Conservation (phyloP, 352 stramenopile species). For the Globisporangium middletonii region DNA sequence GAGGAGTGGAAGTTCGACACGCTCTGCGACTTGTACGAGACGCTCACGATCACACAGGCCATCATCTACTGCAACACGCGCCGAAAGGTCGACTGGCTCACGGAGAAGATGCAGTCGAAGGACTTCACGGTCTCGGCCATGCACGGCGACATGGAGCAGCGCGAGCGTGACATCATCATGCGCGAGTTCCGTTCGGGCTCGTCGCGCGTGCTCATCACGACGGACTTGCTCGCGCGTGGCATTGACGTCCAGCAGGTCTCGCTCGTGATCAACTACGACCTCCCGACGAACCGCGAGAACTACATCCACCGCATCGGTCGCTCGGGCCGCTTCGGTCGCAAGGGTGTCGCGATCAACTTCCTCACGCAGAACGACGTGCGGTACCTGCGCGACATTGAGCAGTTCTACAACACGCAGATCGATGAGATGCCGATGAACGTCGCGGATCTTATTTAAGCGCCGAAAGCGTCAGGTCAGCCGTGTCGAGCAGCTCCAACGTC, state of each 20-base stretch:
- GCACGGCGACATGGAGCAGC: conserved; percentile 99
- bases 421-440: conserved; percentile 99
- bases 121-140: conserved; percentile 99
- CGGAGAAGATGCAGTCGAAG: conserved; percentile 98
- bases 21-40: conserved; percentile 99
- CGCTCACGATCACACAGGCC: conserved; percentile 98
- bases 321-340: conserved; percentile 99
- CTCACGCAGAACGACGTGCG: conserved; percentile 97
- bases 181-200: conserved; percentile 99
- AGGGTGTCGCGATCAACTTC: conserved; percentile 99
- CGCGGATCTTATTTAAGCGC: conserved; percentile 96
- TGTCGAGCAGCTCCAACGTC: no score
- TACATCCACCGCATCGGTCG: conserved; percentile 99
- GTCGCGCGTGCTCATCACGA: conserved; percentile 99
- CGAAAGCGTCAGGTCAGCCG: background rate
- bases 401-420: conserved; percentile 99
- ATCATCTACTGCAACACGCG: conserved; percentile 99
- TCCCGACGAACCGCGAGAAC: conserved; percentile 99
- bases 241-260: conserved; percentile 99
- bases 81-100: conserved; percentile 99
- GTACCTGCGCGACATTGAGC: conserved; percentile 99
- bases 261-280: conserved; percentile 99
- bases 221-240: conserved; percentile 97
- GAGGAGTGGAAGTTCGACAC: conserved; percentile 99
- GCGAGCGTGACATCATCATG: conserved; percentile 99